Percentiles rank a stretch among this genome's conserved stretches.
Evolutionary conservation across 768 basidiomycete genomes (phyloP).

Genomic region (Postia placenta): DNA sequence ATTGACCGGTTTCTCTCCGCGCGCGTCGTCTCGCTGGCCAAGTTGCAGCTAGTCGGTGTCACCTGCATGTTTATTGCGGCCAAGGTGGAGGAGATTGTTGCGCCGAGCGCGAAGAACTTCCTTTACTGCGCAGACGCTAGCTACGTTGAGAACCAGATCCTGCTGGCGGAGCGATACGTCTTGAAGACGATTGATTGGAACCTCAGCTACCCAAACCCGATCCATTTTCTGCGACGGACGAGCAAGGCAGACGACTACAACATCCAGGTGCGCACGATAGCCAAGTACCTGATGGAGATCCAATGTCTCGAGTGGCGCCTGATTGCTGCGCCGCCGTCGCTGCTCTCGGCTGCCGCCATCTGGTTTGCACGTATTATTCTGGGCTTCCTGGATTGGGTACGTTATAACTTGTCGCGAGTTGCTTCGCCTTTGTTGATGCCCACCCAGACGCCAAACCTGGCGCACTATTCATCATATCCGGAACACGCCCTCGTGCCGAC

Average conservation of each 20-base stretch:
- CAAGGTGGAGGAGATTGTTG: constrained; percentile 90
- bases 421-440: constrained; percentile 9
- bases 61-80: constrained; percentile 83
- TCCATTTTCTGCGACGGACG: constrained; percentile 82
- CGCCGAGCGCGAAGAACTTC: constrained; percentile 80
- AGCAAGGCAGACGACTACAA: constrained; percentile 95
- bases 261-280: constrained; percentile 76
- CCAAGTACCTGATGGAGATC: constrained; percentile 89
- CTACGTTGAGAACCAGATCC: constrained; percentile 73
- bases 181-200: constrained; percentile 84
- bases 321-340: constrained; percentile 65
- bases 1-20: constrained; percentile 60
- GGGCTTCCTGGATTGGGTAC: constrained; percentile 82
- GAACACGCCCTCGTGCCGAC: constrained; percentile 75
- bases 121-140: constrained; percentile 73
- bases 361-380: constrained; percentile 83
- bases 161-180: constrained; percentile 86
- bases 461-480: constrained; percentile 82
- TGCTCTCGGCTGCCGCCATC: constrained; percentile 76
- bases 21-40: constrained; percentile 53
- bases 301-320: constrained; percentile 76
- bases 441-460: constrained; percentile 70
- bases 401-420: constrained; percentile 19
- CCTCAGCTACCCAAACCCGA: constrained; percentile 79
- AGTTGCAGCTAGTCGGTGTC: constrained; percentile 78